Percentiles rank a stretch among this genome's conserved stretches.
These are phyloP conservation scores for Setaria italica DNA, from an alignment of 202 grass and related monocot species.

Conservation along the genomic window DNA sequence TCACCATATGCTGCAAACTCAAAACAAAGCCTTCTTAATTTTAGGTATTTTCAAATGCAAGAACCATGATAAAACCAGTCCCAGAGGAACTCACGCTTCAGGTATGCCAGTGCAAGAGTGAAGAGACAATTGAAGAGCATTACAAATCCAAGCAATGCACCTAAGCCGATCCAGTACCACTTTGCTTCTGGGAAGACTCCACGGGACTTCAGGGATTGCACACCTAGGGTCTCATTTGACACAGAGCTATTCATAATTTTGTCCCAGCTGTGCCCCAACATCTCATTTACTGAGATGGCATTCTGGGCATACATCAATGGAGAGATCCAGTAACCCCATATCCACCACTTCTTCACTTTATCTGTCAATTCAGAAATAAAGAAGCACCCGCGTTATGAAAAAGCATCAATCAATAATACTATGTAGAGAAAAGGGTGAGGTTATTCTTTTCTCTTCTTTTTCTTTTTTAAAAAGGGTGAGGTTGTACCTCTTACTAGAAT, in stretches of 20 bases:
- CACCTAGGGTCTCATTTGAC: conserved; percentile 58
- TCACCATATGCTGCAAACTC: conserved; percentile 71
- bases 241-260: conserved; percentile 43
- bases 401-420: not conserved
- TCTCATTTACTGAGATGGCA: conserved; percentile 77
- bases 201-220: conserved; percentile 58
- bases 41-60: conserved; percentile 20
- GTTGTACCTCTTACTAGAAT: conserved; percentile 75
- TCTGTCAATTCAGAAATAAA: not conserved
- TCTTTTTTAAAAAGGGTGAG: not conserved
- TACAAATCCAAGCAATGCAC: conserved; percentile 71
- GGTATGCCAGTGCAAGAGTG: conserved; percentile 61
- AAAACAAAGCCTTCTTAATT: conserved; percentile 33
- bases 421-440: not conserved
- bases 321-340: conserved; percentile 56
- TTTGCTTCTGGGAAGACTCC: conserved; percentile 86
- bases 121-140: conserved; percentile 80
- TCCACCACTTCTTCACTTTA: conserved; percentile 33
- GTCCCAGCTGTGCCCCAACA: conserved; percentile 74
- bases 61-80: conserved; percentile 25
- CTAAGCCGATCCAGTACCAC: conserved; percentile 94
- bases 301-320: conserved; percentile 88
- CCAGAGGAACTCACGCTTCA: conserved; percentile 63
- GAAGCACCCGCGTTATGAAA: conserved; percentile 29
- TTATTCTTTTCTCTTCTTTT: not conserved